Percentiles rank a stretch among this genome's conserved stretches.
phyloP scores from a whole-genome alignment of 306 rosid genomes.

The Canavalia ensiformis region DNA sequence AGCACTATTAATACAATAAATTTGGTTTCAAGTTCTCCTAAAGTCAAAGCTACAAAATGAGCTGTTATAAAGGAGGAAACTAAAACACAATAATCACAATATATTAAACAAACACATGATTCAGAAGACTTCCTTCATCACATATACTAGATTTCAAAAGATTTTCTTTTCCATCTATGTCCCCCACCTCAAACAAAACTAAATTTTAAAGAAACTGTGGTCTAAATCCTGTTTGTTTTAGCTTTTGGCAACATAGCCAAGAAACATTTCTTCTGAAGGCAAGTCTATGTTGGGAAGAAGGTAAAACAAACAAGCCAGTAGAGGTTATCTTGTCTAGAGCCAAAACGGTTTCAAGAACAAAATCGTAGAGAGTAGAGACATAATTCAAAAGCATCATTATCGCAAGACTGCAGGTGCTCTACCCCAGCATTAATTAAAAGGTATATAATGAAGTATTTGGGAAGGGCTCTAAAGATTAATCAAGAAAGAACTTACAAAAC shows the following conservation, averaged over 20 bases:
- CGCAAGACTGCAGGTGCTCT: not conserved
- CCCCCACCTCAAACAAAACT: slow-evolving; percentile 1
- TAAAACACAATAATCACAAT: slow-evolving; percentile 10
- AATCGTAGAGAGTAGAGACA: not conserved
- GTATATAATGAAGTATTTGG: slow-evolving; percentile 29
- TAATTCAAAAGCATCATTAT: slow-evolving; percentile 30
- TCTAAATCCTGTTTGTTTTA: slow-evolving; percentile 24
- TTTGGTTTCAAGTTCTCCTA: slow-evolving; percentile 12
- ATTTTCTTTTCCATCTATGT: slow-evolving; percentile 1
- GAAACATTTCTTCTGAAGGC: slow-evolving; percentile 22
- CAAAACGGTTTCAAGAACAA: slow-evolving; percentile 32
- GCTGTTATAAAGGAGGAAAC: slow-evolving; percentile 1
- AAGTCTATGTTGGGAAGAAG: slow-evolving; percentile 18
- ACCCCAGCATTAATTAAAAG: slow-evolving; percentile 8
- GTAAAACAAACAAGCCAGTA: slow-evolving; percentile 33
- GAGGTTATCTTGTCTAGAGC: slow-evolving; percentile 24
- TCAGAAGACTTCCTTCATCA: slow-evolving; percentile 26
- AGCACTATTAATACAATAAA: slow-evolving; percentile 8
- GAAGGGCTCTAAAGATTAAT: slow-evolving; percentile 24
- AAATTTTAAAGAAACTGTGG: not conserved
- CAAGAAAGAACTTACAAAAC: slow-evolving; percentile 30
- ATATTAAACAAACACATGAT: slow-evolving; percentile 34
- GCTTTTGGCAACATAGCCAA: slow-evolving; percentile 21
- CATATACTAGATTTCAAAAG: slow-evolving; percentile 29
- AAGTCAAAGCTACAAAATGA: slow-evolving; percentile 13